A percentile compares a stretch with the other conserved stretches of the same genome.
Conservation (phyloP, 306 rosid species). For the Biancaea sappan region DNA sequence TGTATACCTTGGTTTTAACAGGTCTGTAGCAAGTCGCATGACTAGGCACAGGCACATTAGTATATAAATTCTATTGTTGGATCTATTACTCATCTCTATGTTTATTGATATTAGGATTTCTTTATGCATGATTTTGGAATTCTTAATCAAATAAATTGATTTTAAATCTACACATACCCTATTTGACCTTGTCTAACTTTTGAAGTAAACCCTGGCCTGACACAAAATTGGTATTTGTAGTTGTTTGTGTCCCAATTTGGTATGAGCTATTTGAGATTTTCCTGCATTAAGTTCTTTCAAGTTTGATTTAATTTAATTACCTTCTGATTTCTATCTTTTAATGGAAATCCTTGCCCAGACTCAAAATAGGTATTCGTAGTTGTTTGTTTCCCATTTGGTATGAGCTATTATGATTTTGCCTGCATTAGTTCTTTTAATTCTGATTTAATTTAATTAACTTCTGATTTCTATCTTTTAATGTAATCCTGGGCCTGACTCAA, state of each 20-base stretch:
- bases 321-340: conserved; percentile 25
- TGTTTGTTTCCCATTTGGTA: conserved; percentile 23
- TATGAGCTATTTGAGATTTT: conserved; percentile 1
- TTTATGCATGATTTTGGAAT: conserved; percentile 22
- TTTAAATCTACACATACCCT: conserved; percentile 18
- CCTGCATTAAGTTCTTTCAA: conserved; percentile 9
- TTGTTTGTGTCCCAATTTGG: conserved; percentile 21
- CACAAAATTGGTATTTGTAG: conserved; percentile 13
- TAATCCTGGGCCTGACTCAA: conserved; percentile 4
- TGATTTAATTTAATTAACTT: conserved; percentile 39
- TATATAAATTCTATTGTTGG: conserved; percentile 15
- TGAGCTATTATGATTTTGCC: conserved; percentile 10
- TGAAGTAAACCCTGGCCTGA: conserved; percentile 1
- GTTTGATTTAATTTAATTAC: conserved; percentile 35
- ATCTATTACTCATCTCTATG: conserved; percentile 9
- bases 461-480: conserved; percentile 14
- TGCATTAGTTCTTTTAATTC: conserved; percentile 20
- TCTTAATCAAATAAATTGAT: neutral
- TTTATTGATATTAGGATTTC: conserved; percentile 5
- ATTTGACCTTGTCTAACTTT: neutral
- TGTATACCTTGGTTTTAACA: conserved; percentile 89
- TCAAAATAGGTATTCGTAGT: conserved; percentile 10
- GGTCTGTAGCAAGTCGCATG: conserved; percentile 52
- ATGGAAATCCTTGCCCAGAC: neutral
- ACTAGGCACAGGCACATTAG: conserved; percentile 41